Percentiles rank a stretch among this genome's conserved stretches.
Conservation (phyloP, 345 rosid species). For the Eucalyptus cloeziana region DNA sequence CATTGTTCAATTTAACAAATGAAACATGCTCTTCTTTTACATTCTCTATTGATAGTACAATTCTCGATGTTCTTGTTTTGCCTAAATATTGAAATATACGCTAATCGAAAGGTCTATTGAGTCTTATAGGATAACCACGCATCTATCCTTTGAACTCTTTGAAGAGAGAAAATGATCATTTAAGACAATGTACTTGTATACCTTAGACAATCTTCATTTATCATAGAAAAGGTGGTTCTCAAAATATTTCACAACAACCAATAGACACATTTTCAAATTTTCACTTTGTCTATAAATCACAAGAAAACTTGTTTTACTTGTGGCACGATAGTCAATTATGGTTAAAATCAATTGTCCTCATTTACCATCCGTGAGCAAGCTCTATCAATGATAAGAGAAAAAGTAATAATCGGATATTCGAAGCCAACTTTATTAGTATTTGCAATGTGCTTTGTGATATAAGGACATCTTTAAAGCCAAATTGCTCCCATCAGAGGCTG, state of each 20-base stretch:
- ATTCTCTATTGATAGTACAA: background rate
- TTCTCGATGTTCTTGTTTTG: background rate
- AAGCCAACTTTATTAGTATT: background rate
- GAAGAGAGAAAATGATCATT: background rate
- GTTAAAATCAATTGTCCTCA: background rate
- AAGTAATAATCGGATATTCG: background rate
- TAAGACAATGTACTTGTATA: accelerated
- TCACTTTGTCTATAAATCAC: background rate
- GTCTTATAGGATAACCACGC: background rate
- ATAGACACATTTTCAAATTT: background rate
- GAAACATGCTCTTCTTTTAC: background rate
- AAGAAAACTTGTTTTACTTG: background rate
- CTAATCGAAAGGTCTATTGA: background rate
- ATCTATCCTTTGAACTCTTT: background rate
- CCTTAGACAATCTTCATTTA: background rate
- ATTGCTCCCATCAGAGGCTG: background rate
- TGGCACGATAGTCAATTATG: background rate
- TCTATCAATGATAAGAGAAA: background rate
- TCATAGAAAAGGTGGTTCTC: background rate
- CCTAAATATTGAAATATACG: background rate
- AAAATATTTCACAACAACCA: background rate
- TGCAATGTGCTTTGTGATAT: background rate
- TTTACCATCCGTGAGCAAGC: background rate
- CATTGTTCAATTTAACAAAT: background rate
- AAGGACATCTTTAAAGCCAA: background rate